These are phyloP conservation scores for Exophiala mesophila DNA, from an alignment of 2,329 filamentous ascomycete species.

Conservation along the genomic window DNA sequence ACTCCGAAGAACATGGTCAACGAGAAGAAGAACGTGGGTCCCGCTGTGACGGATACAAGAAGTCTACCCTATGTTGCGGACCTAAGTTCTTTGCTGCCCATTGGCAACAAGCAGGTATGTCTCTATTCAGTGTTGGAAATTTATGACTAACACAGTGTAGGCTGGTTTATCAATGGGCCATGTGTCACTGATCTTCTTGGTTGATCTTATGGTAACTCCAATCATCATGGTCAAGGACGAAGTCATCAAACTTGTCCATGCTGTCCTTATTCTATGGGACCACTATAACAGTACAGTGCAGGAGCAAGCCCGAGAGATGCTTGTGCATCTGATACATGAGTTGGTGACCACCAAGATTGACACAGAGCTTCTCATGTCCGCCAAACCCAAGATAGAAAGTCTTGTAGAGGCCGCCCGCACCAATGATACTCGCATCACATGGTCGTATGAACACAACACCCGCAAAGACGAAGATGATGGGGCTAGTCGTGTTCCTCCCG, in stretches of 20 bases:
- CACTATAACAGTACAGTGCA: conserved; percentile 93
- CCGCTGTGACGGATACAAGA: conserved; percentile 56
- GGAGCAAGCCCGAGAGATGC: conserved; percentile 94
- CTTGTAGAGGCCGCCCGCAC: conserved; percentile 81
- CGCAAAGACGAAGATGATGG: conserved; percentile 67
- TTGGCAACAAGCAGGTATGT: conserved; percentile 75
- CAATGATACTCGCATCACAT: conserved; percentile 79
- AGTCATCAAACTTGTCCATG: conserved; percentile 80
- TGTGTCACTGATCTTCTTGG: conserved; percentile 84
- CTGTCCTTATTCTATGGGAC: conserved; percentile 92
- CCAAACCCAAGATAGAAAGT: conserved; percentile 74
- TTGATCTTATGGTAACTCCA: conserved; percentile 92
- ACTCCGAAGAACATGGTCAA: conserved; percentile 96
- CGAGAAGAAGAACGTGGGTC: conserved; percentile 68
- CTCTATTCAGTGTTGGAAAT: background rate
- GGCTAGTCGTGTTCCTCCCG: conserved; percentile 73
- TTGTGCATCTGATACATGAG: conserved; percentile 95
- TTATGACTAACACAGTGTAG: conserved; percentile 31
- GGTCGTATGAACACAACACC: conserved; percentile 91
- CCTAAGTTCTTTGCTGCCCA: conserved; percentile 69
- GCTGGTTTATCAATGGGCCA: conserved; percentile 88
- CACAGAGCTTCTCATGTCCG: conserved; percentile 61
- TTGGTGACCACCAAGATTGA: conserved; percentile 76
- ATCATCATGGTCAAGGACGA: conserved; percentile 73
- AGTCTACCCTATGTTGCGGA: conserved; percentile 87